Base-by-base conservation (phyloP, 2,329 filamentous ascomycete species). In the Paecilomyces sp. region DNA sequence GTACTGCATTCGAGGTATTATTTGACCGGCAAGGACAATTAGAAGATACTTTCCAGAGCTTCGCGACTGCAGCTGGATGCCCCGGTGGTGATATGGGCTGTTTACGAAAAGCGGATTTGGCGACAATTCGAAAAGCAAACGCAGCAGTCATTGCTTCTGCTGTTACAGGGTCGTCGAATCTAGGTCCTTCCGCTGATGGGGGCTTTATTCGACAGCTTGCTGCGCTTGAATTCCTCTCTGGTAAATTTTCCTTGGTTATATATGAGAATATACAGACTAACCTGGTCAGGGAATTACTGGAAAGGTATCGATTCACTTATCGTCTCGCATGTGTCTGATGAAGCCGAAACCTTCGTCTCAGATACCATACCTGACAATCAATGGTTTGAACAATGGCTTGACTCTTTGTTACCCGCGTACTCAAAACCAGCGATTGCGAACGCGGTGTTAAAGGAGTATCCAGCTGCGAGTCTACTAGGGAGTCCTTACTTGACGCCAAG, bases 131-230 rank as follows among this genome's bases (percentile, higher is more conserved):
- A 30, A 58, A 57, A 2, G 73, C 70, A 11, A 74, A 70, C 36
- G 60, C 63, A 6, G 62, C 51, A 1, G 63, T 71, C n/a, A 68
- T 67, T 36, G 33, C 63, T n/a, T 58, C 63, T 7, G 64, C 63
- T 3, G 61, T 65, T 18, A 63, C 65, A 30, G 69, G 70, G 9
- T 65, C 64, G 34, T 72, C 72, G 53, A 66, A 66, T 12, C 67
- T 73, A 13, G 70, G 74, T 3, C 74, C 73, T 15, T 65, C 69
- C 15, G 67, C 71, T 28, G 75, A 77, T 61, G 68, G 71, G 24
- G 64, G 58, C 12, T 70, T 69, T 52, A 68, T 76, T 34, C 65
- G 63, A 11, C 67, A 75, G 30, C 64, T 75, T 6, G 68, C 74
- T 3, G 60, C 65, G 1, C 59, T 74, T 5, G 72, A 76, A 56